phyloP scores from a whole-genome alignment of 2,329 filamentous ascomycete genomes.

The Penicillium corylophilum region DNA sequence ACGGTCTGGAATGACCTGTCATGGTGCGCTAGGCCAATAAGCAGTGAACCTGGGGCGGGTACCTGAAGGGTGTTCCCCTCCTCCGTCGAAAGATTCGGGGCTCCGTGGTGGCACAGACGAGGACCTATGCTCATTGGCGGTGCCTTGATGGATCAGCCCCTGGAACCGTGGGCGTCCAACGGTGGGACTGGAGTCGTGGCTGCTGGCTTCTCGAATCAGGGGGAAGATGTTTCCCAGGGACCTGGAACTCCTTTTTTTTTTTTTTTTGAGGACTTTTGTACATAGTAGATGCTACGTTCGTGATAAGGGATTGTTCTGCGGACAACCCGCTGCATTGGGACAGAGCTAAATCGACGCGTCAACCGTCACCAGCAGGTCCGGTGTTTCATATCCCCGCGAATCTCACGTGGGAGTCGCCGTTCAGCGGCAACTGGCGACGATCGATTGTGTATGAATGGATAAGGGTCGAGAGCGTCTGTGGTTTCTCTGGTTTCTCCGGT shows the following conservation, averaged over 20 bases:
- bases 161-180: constrained; percentile 18
- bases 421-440: constrained; percentile 23
- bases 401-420: constrained; percentile 22
- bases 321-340: neutral
- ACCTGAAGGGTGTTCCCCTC: constrained; percentile 21
- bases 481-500: constrained; percentile 10
- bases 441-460: constrained; percentile 1
- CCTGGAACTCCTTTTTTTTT: neutral
- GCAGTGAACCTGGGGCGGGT: constrained; percentile 14
- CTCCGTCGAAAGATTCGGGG: constrained; percentile 14
- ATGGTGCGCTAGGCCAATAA: constrained; percentile 18
- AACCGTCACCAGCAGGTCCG: constrained; percentile 8
- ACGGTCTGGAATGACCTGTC: constrained; percentile 24
- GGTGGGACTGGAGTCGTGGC: constrained; percentile 18
- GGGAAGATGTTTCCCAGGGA: constrained; percentile 9
- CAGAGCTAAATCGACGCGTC: neutral
- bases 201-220: constrained; percentile 20
- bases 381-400: constrained; percentile 25
- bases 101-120: constrained; percentile 4
- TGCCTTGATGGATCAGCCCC: constrained; percentile 9
- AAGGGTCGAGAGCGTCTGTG: neutral
- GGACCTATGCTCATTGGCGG: constrained; percentile 19
- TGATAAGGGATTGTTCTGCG: neutral
- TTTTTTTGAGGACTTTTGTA: neutral
- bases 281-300: neutral